Evolutionary conservation across 768 basidiomycete genomes (phyloP).

Genomic region (Xerocomellus intermedius): DNA sequence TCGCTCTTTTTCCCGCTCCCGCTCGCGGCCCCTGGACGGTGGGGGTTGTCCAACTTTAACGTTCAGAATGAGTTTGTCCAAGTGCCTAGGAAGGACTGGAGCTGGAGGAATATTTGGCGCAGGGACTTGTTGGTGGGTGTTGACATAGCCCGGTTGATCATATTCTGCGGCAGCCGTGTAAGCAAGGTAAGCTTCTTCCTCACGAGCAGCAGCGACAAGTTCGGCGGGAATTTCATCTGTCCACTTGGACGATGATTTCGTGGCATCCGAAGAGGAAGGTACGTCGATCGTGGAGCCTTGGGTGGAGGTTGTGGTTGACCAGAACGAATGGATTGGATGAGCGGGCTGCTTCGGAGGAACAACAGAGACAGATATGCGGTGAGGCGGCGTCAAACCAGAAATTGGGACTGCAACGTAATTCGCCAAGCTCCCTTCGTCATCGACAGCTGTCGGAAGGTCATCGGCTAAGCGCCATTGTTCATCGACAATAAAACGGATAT

Average conservation of each 20-base stretch:
- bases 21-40: constrained; percentile 31
- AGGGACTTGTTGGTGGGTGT: constrained; percentile 41
- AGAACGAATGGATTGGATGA: constrained; percentile 41
- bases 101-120: constrained; percentile 85
- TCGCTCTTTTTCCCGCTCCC: constrained; percentile 35
- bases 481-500: constrained; percentile 94
- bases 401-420: constrained; percentile 75
- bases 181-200: constrained; percentile 77
- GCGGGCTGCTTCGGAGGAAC: constrained; percentile 26
- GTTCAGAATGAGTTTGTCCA: constrained; percentile 94
- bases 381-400: constrained; percentile 34
- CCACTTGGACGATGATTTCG: constrained; percentile 50
- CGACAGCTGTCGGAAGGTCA: constrained; percentile 83
- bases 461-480: constrained; percentile 78
- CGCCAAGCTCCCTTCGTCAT: constrained; percentile 90
- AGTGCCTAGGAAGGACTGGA: constrained; percentile 81
- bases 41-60: constrained; percentile 35
- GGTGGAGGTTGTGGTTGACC: constrained; percentile 39
- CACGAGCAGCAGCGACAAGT: constrained; percentile 73
- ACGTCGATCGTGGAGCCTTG: constrained; percentile 30
- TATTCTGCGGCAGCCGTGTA: constrained; percentile 33
- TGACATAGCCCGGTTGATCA: constrained; percentile 36
- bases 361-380: constrained; percentile 35
- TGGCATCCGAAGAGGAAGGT: constrained; percentile 30
- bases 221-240: constrained; percentile 75